A percentile compares a stretch with the other conserved stretches of the same genome.
phyloP scores from a whole-genome alignment of 352 stramenopile species.

The Phytophthora vignae region DNA sequence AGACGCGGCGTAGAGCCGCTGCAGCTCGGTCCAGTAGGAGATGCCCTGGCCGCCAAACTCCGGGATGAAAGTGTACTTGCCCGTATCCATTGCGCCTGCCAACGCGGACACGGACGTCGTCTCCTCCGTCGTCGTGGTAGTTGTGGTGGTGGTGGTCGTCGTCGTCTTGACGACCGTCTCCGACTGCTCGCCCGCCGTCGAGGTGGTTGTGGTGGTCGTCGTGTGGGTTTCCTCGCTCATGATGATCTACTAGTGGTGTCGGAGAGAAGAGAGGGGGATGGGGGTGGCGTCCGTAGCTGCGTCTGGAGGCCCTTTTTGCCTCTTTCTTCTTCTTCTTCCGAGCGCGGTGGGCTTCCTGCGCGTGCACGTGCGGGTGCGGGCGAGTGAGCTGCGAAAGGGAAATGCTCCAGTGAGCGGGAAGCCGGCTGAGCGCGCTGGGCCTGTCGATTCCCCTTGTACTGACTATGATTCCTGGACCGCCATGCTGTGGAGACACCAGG shows the following conservation, averaged over 20 bases:
- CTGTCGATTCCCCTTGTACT: slow-evolving; percentile 37
- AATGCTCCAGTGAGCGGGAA: slow-evolving; percentile 36
- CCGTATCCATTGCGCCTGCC: slow-evolving; percentile 30
- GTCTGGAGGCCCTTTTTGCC: slow-evolving; percentile 18
- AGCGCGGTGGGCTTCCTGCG: too few species aligned
- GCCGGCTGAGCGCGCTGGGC: slow-evolving; percentile 23
- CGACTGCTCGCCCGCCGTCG: slow-evolving; percentile 30
- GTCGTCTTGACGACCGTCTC: slow-evolving; percentile 37
- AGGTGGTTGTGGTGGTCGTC: slow-evolving; percentile 25
- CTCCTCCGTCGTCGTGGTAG: slow-evolving; percentile 23
- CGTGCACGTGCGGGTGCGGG: slow-evolving; percentile 5
- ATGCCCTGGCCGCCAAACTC: slow-evolving; percentile 80
- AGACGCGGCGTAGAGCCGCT: slow-evolving; percentile 51
- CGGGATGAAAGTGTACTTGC: slow-evolving; percentile 46
- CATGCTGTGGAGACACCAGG: slow-evolving; percentile 5
- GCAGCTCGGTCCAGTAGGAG: slow-evolving; percentile 74
- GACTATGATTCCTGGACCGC: slow-evolving; percentile 23
- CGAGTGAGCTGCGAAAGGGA: slow-evolving; percentile 37
- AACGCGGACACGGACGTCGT: slow-evolving; percentile 28
- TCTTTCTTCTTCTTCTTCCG: slow-evolving; percentile 18
- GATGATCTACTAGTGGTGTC: slow-evolving; percentile 12
- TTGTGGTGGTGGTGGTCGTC: slow-evolving; percentile 28
- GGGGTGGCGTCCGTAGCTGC: background rate
- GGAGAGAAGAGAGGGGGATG: slow-evolving; percentile 6
- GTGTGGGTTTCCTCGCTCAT: slow-evolving; percentile 48